Evolutionary conservation across 2,329 filamentous ascomycete genomes (phyloP), one percentile per base, ranked within the genome.

Genomic region (Xylariomycetidae sp.): DNA sequence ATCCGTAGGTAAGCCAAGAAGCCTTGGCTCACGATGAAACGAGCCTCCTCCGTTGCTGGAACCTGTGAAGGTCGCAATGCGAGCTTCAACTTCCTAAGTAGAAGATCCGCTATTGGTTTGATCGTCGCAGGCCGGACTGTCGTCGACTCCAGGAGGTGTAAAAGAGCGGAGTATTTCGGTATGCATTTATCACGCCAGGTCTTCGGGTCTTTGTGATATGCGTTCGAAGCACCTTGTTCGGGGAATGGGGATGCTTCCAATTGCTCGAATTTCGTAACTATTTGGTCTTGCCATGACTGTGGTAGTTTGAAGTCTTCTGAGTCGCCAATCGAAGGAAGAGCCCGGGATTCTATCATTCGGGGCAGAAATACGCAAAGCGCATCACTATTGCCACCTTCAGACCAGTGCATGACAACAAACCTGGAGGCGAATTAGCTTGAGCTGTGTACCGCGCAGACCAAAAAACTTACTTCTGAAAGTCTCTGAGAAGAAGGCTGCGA

Each of bases 341-440:
- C 72, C 13, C 63, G 60, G 6, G 63, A 63, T 33, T 67, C 62
- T 4, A 76, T 70, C 69, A 89, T 75, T 30, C 72, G 74, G 1
- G 82, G 80, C 19, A 89, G 56, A 18, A 85, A 57, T 8, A 85
- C 67, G 47, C 81, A 86, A 12, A 88, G 64, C 41, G 81, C 71
- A 42, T 81, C 74, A 53, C 86, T 79, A 32, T 85, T 70, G 51
- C 67, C 54, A 44, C 62, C 66, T 44, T 79, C 72, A 4, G 76
- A 74, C 85, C 86, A 93, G 47, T 85, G 79, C 6, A 71, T 71
- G 19, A 79, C 66, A 41, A 95, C 70, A 49, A 92, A 95, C 52
- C 82, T 85, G 58, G 32, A 25, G 10, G 17, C n/a, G 26, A n/a
- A 24, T 62, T 44, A 64, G 53, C 36, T 24, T 31, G n/a, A n/a